These are phyloP conservation scores for Phalaenopsis aphrodite DNA, from an alignment of 106 monocot genomes.

Conservation along the genomic window DNA sequence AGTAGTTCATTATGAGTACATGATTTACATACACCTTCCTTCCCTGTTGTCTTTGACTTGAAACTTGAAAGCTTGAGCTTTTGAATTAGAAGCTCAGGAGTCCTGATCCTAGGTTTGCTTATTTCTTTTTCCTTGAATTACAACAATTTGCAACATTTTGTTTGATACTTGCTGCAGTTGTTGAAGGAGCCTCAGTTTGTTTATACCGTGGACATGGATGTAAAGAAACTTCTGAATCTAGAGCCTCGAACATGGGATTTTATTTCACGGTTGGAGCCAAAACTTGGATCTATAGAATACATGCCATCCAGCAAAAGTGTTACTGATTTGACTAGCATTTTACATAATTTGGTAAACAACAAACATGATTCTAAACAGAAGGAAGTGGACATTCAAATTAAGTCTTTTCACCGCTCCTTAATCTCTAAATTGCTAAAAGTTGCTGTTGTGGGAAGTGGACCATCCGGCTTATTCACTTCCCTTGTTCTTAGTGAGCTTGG, in stretches of 20 bases:
- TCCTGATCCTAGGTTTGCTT: background rate
- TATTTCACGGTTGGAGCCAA: constrained; percentile 66
- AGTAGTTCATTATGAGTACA: too few species aligned
- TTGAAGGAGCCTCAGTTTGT: constrained; percentile 93
- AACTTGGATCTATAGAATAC: constrained; percentile 69
- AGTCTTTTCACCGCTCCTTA: background rate
- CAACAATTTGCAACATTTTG: background rate
- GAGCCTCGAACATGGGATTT: constrained; percentile 95
- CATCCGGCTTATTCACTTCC: constrained; percentile 90
- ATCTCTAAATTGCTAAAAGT: constrained; percentile 50
- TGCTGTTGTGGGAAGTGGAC: constrained; percentile 89
- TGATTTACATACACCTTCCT: too few species aligned
- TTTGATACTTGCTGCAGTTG: constrained; percentile 37
- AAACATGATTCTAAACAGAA: background rate
- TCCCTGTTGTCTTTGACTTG: too few species aligned
- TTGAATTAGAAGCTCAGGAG: too few species aligned
- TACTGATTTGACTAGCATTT: constrained; percentile 39
- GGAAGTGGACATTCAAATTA: constrained; percentile 9
- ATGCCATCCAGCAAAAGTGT: constrained; percentile 30
- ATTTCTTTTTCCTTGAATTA: background rate
- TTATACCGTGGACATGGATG: constrained; percentile 93
- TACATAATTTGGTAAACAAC: constrained; percentile 24
- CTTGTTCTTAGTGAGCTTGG: constrained; percentile 93
- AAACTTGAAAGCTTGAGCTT: too few species aligned
- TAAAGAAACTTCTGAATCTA: constrained; percentile 67